Conservation (phyloP, 2,329 filamentous ascomycete species). For the Trichophyton simii region DNA sequence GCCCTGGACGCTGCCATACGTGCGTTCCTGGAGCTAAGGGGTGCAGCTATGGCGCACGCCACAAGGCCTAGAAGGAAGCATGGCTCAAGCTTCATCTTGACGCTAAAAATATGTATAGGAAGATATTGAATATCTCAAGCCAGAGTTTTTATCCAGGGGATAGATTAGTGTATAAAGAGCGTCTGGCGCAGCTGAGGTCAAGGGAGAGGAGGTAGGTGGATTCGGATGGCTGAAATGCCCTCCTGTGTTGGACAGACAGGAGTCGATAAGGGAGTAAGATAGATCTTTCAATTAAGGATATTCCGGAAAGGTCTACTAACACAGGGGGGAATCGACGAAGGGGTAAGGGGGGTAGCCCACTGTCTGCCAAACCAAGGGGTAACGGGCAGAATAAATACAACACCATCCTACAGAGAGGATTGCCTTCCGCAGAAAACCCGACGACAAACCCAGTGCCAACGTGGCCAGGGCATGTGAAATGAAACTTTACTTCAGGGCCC, state of each 20-base stretch:
- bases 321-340: not conserved
- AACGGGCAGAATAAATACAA: not conserved
- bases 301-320: not conserved
- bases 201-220: too few relatives aligned
- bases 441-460: not conserved
- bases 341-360: not conserved
- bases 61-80: not conserved
- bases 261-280: not conserved
- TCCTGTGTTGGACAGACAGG: not conserved
- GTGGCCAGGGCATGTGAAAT: constrained; percentile 1
- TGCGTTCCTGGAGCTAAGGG: not conserved
- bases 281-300: not conserved
- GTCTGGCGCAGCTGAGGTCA: too few relatives aligned
- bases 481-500: not conserved
- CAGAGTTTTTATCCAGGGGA: not conserved
- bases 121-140: not conserved
- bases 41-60: not conserved
- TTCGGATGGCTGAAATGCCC: too few relatives aligned
- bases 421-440: not conserved
- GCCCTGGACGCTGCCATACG: not conserved
- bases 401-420: too few relatives aligned
- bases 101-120: too few relatives aligned
- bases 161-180: not conserved
- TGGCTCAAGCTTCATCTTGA: not conserved
- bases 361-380: too few relatives aligned